These are phyloP conservation scores for Coprinopsis cinerea DNA, from an alignment of 768 basidiomycete genomes.

Conservation along the genomic window DNA sequence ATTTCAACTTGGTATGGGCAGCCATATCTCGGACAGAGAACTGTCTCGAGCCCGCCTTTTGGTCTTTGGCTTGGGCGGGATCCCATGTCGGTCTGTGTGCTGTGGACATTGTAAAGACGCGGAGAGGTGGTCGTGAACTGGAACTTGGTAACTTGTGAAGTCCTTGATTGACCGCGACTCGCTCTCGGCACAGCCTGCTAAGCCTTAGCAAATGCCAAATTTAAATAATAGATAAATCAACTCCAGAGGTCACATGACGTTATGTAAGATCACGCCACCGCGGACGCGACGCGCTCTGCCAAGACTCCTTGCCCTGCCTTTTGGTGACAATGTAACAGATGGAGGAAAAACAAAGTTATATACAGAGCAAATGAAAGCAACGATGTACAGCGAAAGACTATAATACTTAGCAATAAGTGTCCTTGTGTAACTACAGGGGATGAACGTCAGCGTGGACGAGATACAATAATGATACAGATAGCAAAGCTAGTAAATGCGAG, in stretches of 20 bases:
- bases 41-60: conserved; percentile 87
- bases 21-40: conserved; percentile 94
- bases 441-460: neutral
- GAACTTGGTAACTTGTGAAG: too few relatives aligned
- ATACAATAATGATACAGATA: neutral
- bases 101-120: conserved; percentile 59
- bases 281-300: conserved; percentile 13
- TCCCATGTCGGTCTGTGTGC: conserved; percentile 97
- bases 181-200: neutral
- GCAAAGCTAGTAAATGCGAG: neutral
- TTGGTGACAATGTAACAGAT: too few relatives aligned
- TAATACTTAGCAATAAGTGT: neutral
- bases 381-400: neutral
- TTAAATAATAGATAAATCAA: too few relatives aligned
- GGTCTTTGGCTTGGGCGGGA: conserved; percentile 89
- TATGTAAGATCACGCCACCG: conserved; percentile 8
- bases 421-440: neutral
- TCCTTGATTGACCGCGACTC: too few relatives aligned
- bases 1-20: conserved; percentile 95
- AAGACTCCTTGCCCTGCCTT: too few relatives aligned
- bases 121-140: conserved; percentile 5
- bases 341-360: conserved; percentile 8
- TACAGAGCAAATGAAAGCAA: neutral
- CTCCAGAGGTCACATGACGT: conserved; percentile 11
- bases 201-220: neutral